phyloP scores from a whole-genome alignment of 208 protist genomes.

The Trypanosoma congolense region DNA sequence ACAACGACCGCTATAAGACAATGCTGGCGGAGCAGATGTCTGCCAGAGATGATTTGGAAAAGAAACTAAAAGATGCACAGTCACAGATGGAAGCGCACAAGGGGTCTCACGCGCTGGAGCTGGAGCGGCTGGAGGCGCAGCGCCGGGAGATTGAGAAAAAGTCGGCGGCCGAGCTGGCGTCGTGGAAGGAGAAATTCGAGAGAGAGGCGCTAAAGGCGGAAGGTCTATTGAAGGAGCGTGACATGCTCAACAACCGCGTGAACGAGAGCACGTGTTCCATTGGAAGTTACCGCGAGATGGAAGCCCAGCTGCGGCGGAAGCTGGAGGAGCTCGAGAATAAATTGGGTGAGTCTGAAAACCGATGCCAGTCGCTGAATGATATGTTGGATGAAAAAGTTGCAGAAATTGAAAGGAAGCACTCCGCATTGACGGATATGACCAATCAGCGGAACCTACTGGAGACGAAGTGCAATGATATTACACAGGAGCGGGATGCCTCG shows the following conservation, averaged over 20 bases:
- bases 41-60: slow-evolving; percentile 66
- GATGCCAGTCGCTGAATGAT: slow-evolving; percentile 2
- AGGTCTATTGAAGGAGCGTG: slow-evolving; percentile 9
- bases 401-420: slow-evolving; percentile 19
- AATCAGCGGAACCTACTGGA: slow-evolving; percentile 27
- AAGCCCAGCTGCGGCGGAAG: slow-evolving; percentile 11
- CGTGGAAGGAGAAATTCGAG: slow-evolving; percentile 10
- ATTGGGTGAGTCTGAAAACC: slow-evolving; percentile 14
- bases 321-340: slow-evolving; percentile 14
- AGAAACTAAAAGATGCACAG: slow-evolving; percentile 26
- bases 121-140: slow-evolving; percentile 21
- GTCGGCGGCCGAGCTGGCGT: slow-evolving; percentile 5
- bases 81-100: slow-evolving; percentile 29
- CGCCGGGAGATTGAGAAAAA: neutral
- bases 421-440: slow-evolving; percentile 18
- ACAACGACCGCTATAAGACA: slow-evolving; percentile 90
- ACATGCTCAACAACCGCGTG: slow-evolving; percentile 14
- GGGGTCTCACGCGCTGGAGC: slow-evolving; percentile 26
- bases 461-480: slow-evolving; percentile 10
- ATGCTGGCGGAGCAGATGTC: slow-evolving; percentile 90
- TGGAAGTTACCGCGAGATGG: slow-evolving; percentile 12
- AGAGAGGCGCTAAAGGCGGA: slow-evolving; percentile 8
- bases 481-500: neutral
- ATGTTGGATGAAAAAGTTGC: slow-evolving; percentile 18
- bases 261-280: slow-evolving; percentile 16